Evolutionary conservation across 2,329 filamentous ascomycete species (phyloP).

Genomic region (Diaporthe destruens): DNA sequence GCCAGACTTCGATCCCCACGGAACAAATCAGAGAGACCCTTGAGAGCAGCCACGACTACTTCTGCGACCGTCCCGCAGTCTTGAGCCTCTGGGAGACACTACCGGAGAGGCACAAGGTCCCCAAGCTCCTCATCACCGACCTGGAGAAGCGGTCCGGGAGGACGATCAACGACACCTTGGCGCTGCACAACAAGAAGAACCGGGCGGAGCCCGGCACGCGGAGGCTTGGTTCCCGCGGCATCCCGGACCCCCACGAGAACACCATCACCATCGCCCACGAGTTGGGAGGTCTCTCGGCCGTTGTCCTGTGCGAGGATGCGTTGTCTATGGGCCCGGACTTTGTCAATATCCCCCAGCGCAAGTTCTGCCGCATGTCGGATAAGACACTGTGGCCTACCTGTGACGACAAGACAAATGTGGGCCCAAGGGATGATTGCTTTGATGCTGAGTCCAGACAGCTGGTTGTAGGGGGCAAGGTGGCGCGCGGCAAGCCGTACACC

Average conservation of each 20-base stretch:
- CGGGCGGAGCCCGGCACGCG: background rate
- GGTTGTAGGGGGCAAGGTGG: too few species aligned
- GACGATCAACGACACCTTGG: background rate
- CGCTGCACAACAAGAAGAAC: background rate
- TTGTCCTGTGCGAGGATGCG: background rate
- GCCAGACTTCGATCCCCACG: background rate
- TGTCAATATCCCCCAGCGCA: constrained; percentile 18
- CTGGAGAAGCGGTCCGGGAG: background rate
- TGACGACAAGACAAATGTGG: too few species aligned
- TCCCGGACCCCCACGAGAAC: background rate
- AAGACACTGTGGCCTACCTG: constrained; percentile 29
- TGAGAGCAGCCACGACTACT: background rate
- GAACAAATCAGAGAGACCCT: background rate
- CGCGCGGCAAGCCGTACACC: too few species aligned
- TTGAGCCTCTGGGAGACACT: background rate
- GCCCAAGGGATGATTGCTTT: too few species aligned
- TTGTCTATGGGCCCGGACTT: constrained; percentile 10
- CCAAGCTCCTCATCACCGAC: background rate
- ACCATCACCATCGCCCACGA: constrained; percentile 16
- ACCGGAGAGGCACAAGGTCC: background rate
- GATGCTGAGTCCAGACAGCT: too few species aligned
- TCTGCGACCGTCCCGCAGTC: constrained; percentile 19
- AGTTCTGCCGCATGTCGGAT: constrained; percentile 32
- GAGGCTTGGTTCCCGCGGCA: too few species aligned
- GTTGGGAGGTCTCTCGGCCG: background rate